Conservation (phyloP, 768 basidiomycete species). For the Mycena vulgaris region DNA sequence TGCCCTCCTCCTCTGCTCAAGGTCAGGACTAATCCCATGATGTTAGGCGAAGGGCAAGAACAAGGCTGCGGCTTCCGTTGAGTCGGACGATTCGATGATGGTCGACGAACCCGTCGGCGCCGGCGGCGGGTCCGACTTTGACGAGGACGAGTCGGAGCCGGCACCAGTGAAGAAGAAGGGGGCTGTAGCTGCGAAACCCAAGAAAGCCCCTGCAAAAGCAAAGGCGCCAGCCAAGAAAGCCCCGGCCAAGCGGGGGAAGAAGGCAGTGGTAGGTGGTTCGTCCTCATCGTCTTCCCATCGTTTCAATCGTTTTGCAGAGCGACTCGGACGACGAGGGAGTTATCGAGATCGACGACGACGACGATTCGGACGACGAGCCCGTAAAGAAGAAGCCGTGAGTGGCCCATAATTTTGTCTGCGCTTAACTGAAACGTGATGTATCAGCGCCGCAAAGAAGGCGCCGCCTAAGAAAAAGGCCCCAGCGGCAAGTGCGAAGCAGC, state of each 20-base stretch:
- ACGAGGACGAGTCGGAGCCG: conserved; percentile 62
- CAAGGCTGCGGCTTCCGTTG: conserved; percentile 57
- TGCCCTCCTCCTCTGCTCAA: conserved; percentile 2
- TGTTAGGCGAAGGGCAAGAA: conserved; percentile 68
- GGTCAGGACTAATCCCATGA: background rate
- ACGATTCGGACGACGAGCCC: conserved; percentile 59
- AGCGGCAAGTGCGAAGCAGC: conserved; percentile 56
- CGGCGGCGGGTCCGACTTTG: conserved; percentile 69
- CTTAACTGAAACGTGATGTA: background rate
- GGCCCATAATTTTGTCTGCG: conserved; percentile 1
- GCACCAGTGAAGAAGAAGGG: conserved; percentile 63
- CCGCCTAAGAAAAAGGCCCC: conserved; percentile 48
- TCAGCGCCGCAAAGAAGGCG: conserved; percentile 55
- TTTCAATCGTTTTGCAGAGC: conserved; percentile 44
- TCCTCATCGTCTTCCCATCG: background rate
- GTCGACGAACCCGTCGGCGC: conserved; percentile 73
- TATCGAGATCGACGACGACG: conserved; percentile 71
- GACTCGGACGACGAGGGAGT: conserved; percentile 67
- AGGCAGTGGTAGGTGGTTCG: conserved; percentile 54
- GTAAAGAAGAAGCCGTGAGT: conserved; percentile 74
- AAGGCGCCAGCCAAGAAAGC: conserved; percentile 55
- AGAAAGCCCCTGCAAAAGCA: conserved; percentile 47
- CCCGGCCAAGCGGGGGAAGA: conserved; percentile 68
- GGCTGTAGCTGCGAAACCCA: conserved; percentile 53
- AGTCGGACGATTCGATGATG: conserved; percentile 84